These are phyloP conservation scores for Vigna angularis DNA, from an alignment of 306 rosid species.

Conservation along the genomic window DNA sequence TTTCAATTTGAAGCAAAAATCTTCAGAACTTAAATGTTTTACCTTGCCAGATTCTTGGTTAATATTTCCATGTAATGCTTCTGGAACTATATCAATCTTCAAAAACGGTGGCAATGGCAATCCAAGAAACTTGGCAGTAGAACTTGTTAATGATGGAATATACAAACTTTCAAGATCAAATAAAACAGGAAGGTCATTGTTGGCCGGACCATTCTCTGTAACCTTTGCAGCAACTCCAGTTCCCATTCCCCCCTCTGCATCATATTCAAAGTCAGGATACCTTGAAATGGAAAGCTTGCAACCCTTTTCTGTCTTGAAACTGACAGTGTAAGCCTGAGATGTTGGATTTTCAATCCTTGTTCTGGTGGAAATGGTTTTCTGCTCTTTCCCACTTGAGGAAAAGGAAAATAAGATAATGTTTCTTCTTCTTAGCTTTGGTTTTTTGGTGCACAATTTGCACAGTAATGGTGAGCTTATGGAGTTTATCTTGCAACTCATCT, in stretches of 20 bases:
- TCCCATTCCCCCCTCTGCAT: slow-evolving; percentile 87
- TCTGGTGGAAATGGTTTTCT: slow-evolving; percentile 21
- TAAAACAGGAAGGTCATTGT: slow-evolving; percentile 58
- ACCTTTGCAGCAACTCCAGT: slow-evolving; percentile 58
- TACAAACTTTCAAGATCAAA: slow-evolving; percentile 75
- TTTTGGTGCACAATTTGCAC: slow-evolving; percentile 52
- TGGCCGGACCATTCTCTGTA: slow-evolving; percentile 15
- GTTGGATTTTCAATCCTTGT: slow-evolving; percentile 41
- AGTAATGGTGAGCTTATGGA: slow-evolving; percentile 53
- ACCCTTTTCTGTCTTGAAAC: slow-evolving; percentile 70
- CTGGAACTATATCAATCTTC: slow-evolving; percentile 77
- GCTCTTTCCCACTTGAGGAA: slow-evolving; percentile 47
- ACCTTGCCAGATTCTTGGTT: slow-evolving; percentile 80
- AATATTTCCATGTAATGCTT: slow-evolving; percentile 69
- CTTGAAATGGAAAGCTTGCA: slow-evolving; percentile 87
- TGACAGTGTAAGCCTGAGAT: slow-evolving; percentile 48
- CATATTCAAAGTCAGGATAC: slow-evolving; percentile 82
- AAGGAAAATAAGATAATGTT: slow-evolving; percentile 55
- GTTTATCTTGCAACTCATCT: slow-evolving; percentile 69
- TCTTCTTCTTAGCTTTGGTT: slow-evolving; percentile 47
- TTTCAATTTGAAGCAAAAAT: slow-evolving; percentile 19
- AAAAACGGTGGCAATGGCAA: slow-evolving; percentile 88
- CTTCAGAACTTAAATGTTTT: slow-evolving; percentile 16
- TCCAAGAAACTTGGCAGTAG: slow-evolving; percentile 85
- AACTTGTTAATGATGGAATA: slow-evolving; percentile 76